Evolutionary conservation across 2,329 filamentous ascomycete genomes (phyloP), one percentile per base, ranked within the genome.

Genomic region (Escovopsis sp.): DNA sequence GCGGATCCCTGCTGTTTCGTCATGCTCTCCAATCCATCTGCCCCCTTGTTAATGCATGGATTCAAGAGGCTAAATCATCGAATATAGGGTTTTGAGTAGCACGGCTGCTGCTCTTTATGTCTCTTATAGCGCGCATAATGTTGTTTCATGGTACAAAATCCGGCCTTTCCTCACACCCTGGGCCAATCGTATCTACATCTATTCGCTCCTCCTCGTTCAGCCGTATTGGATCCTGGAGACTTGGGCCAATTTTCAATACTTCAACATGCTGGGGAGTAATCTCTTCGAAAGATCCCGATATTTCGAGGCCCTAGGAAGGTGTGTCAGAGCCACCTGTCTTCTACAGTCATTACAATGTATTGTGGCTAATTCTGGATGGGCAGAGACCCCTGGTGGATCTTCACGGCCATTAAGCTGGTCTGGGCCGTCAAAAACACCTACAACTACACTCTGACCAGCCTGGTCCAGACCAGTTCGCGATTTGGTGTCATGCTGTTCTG

Each of bases 331-430:
- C 15, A 2, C 11, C 10, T 10, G 26, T 10, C 26, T 32, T 9
- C 28, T 23, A 6, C 23, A 23, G 23, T 23, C 12, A 26, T 38
- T 8, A n/a, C 18, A 28, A 10, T 26, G n/a, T 38, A 26, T 26
- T n/a, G 6, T 11, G 12, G 9, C 36, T 28, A 36, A 36, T 15
- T 23, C 19, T 15, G n/a, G 28, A 12, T n/a, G 32, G 19, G 23
- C 32, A 45, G 46, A 19, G 47, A 48, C 41, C 47, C 47, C 3
- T 48, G 47, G 47, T 48, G 47, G 47, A 38, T 48, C 9, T 48
- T 47, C 33, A 48, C 47, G 3, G 44, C 47, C 3, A 34, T 48
- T 38, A 48, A 47, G 42, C 40, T 48, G n/a, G 47, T 48, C 5
- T 40, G 44, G 12, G 44, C 46, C 38, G 45, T 48, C 44, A 46